Conservation (phyloP, 1,284 basidiomycete species). For the Pseudozyma sp. region DNA sequence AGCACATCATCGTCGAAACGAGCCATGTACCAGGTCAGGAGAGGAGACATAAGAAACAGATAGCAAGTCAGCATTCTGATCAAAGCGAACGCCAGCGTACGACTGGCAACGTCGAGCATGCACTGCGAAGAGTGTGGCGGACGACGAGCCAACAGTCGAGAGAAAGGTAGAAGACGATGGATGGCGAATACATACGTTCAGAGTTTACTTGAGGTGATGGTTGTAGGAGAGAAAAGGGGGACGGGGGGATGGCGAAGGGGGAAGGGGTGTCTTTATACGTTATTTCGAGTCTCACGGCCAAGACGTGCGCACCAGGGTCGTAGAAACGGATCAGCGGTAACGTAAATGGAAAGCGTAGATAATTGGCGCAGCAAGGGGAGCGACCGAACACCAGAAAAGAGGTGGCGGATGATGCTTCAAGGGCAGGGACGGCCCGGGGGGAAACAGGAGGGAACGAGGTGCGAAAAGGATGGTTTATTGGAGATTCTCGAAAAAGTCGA, state of each 20-base stretch:
- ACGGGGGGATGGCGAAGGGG: slow-evolving; percentile 7
- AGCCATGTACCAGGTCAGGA: background rate
- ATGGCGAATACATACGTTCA: slow-evolving; percentile 31
- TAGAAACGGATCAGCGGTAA: background rate
- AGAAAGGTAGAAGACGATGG: slow-evolving; percentile 12
- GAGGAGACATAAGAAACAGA: slow-evolving; percentile 5
- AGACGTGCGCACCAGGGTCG: slow-evolving; percentile 13
- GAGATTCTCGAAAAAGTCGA: slow-evolving; percentile 8
- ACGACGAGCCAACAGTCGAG: background rate
- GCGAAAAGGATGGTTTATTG: slow-evolving; percentile 19
- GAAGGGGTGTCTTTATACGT: slow-evolving; percentile 40
- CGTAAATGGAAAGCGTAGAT: slow-evolving; percentile 10
- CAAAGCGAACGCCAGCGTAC: background rate
- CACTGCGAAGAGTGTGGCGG: slow-evolving; percentile 2
- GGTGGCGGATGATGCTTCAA: slow-evolving; percentile 9
- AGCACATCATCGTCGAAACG: slow-evolving; percentile 6
- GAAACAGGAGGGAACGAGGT: slow-evolving; percentile 9
- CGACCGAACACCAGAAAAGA: background rate
- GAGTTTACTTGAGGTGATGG: slow-evolving; percentile 38
- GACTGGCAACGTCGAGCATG: background rate
- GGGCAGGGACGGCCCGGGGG: background rate
- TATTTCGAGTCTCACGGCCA: slow-evolving; percentile 15
- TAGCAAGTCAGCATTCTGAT: slow-evolving; percentile 18
- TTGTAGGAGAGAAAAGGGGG: slow-evolving; percentile 37
- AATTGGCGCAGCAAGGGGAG: slow-evolving; percentile 6